Evolutionary conservation across 805 yeast species (phyloP).

Genomic region (Clavispora vitiphila): DNA sequence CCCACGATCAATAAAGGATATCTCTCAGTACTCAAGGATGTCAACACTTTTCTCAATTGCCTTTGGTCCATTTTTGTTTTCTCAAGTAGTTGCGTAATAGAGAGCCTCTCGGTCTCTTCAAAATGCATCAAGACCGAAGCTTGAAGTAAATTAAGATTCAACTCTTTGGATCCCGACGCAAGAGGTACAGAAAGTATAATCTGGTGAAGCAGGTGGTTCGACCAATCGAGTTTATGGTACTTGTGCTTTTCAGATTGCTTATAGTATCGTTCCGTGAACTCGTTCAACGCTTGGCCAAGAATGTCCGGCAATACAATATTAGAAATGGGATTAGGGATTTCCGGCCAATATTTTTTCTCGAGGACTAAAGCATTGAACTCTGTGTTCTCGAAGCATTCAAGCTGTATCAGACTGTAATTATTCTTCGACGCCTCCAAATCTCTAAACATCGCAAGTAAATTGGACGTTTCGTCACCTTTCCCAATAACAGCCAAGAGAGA

Average conservation of each 20-base stretch:
- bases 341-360: constrained; percentile 38
- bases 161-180: constrained; percentile 25
- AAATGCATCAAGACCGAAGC: constrained; percentile 38
- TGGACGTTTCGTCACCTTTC: constrained; percentile 24
- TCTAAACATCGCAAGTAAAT: constrained; percentile 29
- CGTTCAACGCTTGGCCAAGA: constrained; percentile 15
- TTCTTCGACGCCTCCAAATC: constrained; percentile 23
- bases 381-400: constrained; percentile 2
- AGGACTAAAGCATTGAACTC: constrained; percentile 30
- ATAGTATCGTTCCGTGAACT: constrained; percentile 19
- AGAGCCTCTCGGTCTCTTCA: constrained; percentile 21
- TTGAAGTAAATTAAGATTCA: constrained; percentile 39
- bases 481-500: constrained; percentile 25
- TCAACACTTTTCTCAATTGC: constrained; percentile 26
- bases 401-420: constrained; percentile 8
- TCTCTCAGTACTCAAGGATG: constrained; percentile 26
- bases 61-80: constrained; percentile 29
- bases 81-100: constrained; percentile 17
- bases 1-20: constrained; percentile 20
- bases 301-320: constrained; percentile 21
- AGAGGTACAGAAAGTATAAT: constrained; percentile 29
- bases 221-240: constrained; percentile 37
- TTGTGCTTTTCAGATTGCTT: constrained; percentile 17
- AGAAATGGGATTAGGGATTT: constrained; percentile 22
- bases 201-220: constrained; percentile 37